Conservation (phyloP, 2,329 filamentous ascomycete species). For the Tolypocladium endophyticum region DNA sequence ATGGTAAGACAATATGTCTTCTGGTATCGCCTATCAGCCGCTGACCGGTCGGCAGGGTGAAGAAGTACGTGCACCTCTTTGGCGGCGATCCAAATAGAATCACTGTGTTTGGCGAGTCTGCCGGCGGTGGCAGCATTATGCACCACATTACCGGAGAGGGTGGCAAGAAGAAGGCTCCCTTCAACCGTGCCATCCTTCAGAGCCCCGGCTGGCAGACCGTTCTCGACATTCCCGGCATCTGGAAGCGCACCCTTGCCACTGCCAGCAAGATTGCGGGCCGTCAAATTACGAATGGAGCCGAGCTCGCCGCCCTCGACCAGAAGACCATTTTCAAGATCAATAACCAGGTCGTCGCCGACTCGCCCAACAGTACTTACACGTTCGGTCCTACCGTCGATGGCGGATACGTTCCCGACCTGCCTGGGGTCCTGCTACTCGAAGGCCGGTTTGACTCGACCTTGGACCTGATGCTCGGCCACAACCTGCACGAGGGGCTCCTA, state of each 20-base stretch:
- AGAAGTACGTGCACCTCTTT: slow-evolving; percentile 36
- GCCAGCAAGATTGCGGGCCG: slow-evolving; percentile 4
- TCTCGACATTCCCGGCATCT: slow-evolving; percentile 1
- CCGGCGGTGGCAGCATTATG: slow-evolving; percentile 38
- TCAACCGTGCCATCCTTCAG: slow-evolving; percentile 32
- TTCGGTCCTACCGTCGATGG: slow-evolving; percentile 26
- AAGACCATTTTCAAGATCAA: slow-evolving; percentile 23
- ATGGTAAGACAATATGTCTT: slow-evolving; percentile 20
- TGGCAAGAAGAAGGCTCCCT: slow-evolving; percentile 28
- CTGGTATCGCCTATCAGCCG: not conserved
- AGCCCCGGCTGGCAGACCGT: slow-evolving; percentile 7
- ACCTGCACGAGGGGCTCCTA: slow-evolving; percentile 36
- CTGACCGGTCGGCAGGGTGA: slow-evolving; percentile 17
- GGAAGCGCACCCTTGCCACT: slow-evolving; percentile 2
- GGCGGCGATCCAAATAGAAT: slow-evolving; percentile 38
- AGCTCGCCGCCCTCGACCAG: slow-evolving; percentile 1
- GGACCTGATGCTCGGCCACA: slow-evolving; percentile 18
- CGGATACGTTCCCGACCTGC: slow-evolving; percentile 16
- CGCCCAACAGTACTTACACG: slow-evolving; percentile 10
- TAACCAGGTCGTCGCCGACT: slow-evolving; percentile 2
- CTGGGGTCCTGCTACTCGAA: slow-evolving; percentile 15
- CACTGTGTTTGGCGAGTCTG: slow-evolving; percentile 33
- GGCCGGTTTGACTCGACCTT: slow-evolving; percentile 16
- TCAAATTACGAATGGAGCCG: slow-evolving; percentile 3
- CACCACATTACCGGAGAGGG: slow-evolving; percentile 35